phyloP scores from a whole-genome alignment of 768 basidiomycete species.

The Russula emetica region DNA sequence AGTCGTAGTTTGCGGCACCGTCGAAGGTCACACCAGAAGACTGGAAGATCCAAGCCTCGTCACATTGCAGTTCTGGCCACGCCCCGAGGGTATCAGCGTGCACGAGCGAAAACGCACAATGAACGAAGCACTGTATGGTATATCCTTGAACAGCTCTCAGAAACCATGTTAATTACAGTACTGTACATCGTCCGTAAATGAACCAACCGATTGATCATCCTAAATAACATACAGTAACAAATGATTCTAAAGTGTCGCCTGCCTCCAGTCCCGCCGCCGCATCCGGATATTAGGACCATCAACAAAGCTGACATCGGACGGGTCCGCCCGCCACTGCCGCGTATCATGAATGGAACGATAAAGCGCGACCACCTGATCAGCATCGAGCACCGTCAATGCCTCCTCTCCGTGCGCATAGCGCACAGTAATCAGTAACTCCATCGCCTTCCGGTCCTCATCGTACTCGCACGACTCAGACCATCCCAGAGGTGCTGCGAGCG shows the following conservation, averaged over 20 bases:
- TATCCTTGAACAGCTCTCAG: not conserved
- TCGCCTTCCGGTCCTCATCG: not conserved
- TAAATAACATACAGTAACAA: not conserved
- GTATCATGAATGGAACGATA: constrained; percentile 10
- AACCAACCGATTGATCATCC: not conserved
- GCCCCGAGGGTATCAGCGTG: not conserved
- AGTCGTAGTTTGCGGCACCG: not conserved
- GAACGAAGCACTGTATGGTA: not conserved
- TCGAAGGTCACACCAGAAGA: not conserved
- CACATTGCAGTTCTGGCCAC: not conserved
- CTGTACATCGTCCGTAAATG: not conserved
- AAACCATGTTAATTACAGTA: not conserved
- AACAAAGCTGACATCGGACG: not conserved
- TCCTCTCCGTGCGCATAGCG: not conserved
- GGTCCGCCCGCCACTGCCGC: not conserved
- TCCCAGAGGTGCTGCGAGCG: constrained; percentile 7
- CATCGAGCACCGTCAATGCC: constrained; percentile 1
- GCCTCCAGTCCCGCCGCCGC: not conserved
- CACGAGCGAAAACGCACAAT: not conserved
- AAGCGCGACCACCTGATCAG: not conserved
- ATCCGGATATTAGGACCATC: not conserved
- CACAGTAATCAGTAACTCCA: not conserved
- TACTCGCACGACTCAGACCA: constrained; percentile 10
- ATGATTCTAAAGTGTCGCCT: not conserved
- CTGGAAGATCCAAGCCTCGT: no score